Base-by-base conservation (phyloP, 345 rosid species). In the Arabidopsis thaliana region DNA sequence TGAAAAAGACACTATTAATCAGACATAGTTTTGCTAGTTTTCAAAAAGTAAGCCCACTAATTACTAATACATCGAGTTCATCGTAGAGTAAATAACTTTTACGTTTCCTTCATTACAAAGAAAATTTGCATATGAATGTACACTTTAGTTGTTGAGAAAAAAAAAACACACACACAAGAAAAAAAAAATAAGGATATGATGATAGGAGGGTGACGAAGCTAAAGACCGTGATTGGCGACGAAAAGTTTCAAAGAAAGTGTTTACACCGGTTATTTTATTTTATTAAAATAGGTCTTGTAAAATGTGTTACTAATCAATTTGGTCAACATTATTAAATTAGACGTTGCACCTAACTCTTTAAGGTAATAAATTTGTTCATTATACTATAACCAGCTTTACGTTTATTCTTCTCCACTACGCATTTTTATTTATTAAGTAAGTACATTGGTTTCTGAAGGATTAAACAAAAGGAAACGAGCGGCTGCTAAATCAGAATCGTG, bases 271-370 rank as follows among this genome's bases (percentile, higher is more conserved):
- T 49, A 13, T 7, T 42, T n/a, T 50, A 30, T 34, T 45, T 14
- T 16, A 46, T 1, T 28, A 16, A 6, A 62, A 44, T 22, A 42
- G 8, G 59, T 70, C 16, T 13, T 62, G 37, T 55, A 25, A 60
- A 69, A 46, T 64, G 60, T 64, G 76, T 64, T 46, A 34, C 75
- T n/a, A 55, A 10, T 63, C 32, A 56, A 23, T 46, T 65, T 48
- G 62, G 80, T 71, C 80, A 77, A 70, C 76, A 71, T 64, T 71
- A 70, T 55, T 40, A 46, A 77, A 70, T 65, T 71, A 65, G 76
- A 77, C 76, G 67, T 64, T 2, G 24, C 80, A 77, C 80, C 80
- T 57, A 77, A 77, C 76, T 50, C 61, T 77, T 77, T 71, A 71
- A 71, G 80, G 76, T 77, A 70, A 71, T 57, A 70, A 45, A 62